Evolutionary conservation across 371 early-diverging fungal species (phyloP).

Genomic region (Mortierella sp.): DNA sequence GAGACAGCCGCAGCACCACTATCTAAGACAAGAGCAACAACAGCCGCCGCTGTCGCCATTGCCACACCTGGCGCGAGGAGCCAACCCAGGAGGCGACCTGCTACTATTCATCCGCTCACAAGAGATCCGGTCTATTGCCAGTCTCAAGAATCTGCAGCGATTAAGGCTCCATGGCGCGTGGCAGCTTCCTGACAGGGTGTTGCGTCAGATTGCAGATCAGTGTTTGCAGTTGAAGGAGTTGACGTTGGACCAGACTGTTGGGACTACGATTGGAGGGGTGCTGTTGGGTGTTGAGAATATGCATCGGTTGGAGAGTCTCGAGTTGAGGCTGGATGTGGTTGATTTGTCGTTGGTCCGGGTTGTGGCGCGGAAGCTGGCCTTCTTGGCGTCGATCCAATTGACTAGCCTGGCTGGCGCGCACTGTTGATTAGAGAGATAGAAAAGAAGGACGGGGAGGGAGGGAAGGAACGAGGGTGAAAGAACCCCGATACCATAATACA

Average conservation of each 20-base stretch:
- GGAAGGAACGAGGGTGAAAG: not conserved
- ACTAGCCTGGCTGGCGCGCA: slow-evolving; percentile 13
- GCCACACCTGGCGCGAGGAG: slow-evolving; percentile 19
- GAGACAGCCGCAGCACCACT: not conserved
- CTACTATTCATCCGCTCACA: slow-evolving; percentile 26
- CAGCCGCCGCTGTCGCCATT: not conserved
- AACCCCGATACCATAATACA: not conserved
- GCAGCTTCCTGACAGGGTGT: slow-evolving; percentile 28
- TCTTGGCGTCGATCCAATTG: slow-evolving; percentile 14
- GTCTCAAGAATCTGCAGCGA: slow-evolving; percentile 11
- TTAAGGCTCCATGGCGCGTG: slow-evolving; percentile 33
- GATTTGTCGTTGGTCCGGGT: slow-evolving; percentile 44
- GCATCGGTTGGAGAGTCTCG: slow-evolving; percentile 20
- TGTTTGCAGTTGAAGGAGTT: slow-evolving; percentile 26
- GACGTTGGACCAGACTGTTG: slow-evolving; percentile 30
- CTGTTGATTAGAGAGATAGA: not conserved
- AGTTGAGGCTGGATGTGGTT: slow-evolving; percentile 27
- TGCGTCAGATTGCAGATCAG: slow-evolving; percentile 38
- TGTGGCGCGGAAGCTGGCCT: slow-evolving; percentile 16
- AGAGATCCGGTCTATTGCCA: slow-evolving; percentile 29
- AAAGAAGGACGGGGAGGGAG: too few species aligned
- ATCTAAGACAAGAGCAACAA: slow-evolving; percentile 5
- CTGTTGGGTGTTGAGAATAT: slow-evolving; percentile 50
- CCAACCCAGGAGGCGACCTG: slow-evolving; percentile 24
- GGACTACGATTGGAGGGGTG: slow-evolving; percentile 38